Evolutionary conservation across 2,329 filamentous ascomycete species (phyloP).

Genomic region (Colletotrichum orbiculare): DNA sequence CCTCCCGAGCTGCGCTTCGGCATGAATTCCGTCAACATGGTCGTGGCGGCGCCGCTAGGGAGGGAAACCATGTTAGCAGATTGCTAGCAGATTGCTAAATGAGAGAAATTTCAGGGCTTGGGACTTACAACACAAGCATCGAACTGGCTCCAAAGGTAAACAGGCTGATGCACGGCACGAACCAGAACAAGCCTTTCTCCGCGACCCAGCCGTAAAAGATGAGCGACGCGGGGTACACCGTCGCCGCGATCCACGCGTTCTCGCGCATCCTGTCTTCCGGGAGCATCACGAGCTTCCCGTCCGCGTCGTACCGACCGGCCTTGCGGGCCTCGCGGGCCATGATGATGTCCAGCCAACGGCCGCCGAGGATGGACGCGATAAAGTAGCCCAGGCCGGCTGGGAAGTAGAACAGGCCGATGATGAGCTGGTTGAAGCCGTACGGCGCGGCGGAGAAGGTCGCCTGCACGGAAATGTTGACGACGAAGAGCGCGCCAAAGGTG

Average conservation of each 20-base stretch:
- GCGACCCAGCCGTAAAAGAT: constrained; percentile 84
- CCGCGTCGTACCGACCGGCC: constrained; percentile 74
- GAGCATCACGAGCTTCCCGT: constrained; percentile 73
- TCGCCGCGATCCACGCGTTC: constrained; percentile 81
- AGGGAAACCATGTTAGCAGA: constrained; percentile 26
- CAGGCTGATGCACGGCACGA: constrained; percentile 71
- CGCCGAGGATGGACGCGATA: constrained; percentile 74
- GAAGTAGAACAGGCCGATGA: constrained; percentile 82
- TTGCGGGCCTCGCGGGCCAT: constrained; percentile 81
- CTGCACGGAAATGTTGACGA: constrained; percentile 83
- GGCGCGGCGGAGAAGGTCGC: constrained; percentile 73
- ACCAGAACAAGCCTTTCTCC: constrained; percentile 72
- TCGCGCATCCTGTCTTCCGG: constrained; percentile 87
- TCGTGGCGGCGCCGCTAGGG: constrained; percentile 70
- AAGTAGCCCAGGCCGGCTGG: constrained; percentile 81
- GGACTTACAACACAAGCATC: constrained; percentile 77
- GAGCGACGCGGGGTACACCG: constrained; percentile 76
- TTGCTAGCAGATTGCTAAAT: not conserved
- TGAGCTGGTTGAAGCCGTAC: constrained; percentile 75
- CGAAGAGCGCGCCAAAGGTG: constrained; percentile 79
- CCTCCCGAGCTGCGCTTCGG: constrained; percentile 76
- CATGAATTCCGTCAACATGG: constrained; percentile 89
- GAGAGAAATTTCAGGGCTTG: not conserved
- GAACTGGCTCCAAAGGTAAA: constrained; percentile 81
- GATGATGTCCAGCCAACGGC: constrained; percentile 82